phyloP scores from a whole-genome alignment of 257 asterid species.

The Striga asiatica region DNA sequence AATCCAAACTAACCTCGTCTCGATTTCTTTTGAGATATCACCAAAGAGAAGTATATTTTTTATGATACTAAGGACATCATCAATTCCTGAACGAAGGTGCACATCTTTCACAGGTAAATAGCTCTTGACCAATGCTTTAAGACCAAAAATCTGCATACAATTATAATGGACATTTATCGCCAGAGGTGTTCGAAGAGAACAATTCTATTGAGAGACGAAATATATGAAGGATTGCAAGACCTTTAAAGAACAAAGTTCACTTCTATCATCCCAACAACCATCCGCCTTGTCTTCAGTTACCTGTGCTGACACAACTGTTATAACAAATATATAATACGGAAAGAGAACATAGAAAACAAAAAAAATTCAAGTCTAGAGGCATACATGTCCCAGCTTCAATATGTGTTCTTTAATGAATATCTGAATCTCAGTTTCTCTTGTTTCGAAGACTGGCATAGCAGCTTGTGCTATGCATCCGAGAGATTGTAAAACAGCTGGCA shows the following conservation, averaged over 20 bases:
- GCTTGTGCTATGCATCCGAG: conserved; percentile 92
- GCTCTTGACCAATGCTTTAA: conserved; percentile 84
- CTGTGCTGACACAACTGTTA: conserved; percentile 30
- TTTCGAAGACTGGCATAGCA: conserved; percentile 90
- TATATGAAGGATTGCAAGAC: conserved; percentile 25
- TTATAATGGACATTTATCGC: conserved; percentile 1
- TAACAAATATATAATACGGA: neutral
- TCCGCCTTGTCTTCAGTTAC: conserved; percentile 32
- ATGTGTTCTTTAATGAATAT: conserved; percentile 61
- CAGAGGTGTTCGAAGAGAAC: neutral
- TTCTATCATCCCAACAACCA: conserved; percentile 68
- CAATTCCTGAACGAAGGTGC: conserved; percentile 64
- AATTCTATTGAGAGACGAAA: conserved; percentile 4
- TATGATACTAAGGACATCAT: conserved; percentile 48
- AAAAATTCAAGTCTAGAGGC: conserved; percentile 16
- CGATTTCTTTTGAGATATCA: conserved; percentile 49
- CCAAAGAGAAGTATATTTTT: conserved; percentile 61
- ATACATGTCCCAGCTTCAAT: conserved; percentile 57
- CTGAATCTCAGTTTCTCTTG: conserved; percentile 78
- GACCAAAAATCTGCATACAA: conserved; percentile 61
- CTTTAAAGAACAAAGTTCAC: conserved; percentile 75
- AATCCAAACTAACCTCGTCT: conserved; percentile 54
- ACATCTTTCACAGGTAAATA: conserved; percentile 83
- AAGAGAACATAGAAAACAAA: conserved; percentile 1
- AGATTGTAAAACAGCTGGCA: conserved; percentile 89